Evolutionary conservation across 208 protist genomes (phyloP), one percentile per base, ranked within the genome.

Genomic region (Herpetomonas samuelpessoai): DNA sequence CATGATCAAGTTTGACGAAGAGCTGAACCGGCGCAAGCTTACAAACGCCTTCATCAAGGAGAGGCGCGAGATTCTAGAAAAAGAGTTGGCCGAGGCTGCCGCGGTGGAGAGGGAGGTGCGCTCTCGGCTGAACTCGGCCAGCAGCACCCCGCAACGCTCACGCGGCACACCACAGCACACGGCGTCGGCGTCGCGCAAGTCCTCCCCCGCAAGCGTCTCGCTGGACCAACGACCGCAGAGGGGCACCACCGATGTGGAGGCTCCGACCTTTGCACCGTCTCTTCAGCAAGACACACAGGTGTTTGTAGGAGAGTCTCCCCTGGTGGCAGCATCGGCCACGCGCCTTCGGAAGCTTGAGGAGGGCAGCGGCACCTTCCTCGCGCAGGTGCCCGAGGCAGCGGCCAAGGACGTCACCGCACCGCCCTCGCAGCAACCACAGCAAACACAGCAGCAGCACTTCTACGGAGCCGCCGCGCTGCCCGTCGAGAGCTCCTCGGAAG

Each of bases 1-100:
- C 35, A 41, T 41, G 35, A 41, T 41, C 35, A 41, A 41, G 35
- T 41, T 41, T 41, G 35, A 41, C 35, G 35, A 41, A 14, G 35
- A 41, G 35, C 35, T 41, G 9, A 14, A 41, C 9, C 14, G 35
- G 35, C 35, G 35, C 9, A 6, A 14, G 9, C 35, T 18, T 41
- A 14, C 14, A 18, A 6, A 41, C 9, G 9, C 6, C 9, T 41
- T 41, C 35, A n/a, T n/a, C n/a, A n/a, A n/a, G n/a, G n/a, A n/a
- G n/a, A n/a, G n/a, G n/a, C 35, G 35, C 35, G 35, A 41, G 35
- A 14, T 14, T 14, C 6, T 18, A 14, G 35, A 41, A 14, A 14
- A 6, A 41, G 14, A 18, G 35, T 6, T 18, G 9, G 35, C 35
- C 9, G 35, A 6, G 9, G 35, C 6, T 6, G 9, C 14, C 9